Evolutionary conservation across 768 basidiomycete species (phyloP), one percentile per base, ranked within the genome.

Genomic region (Tylopilus sp.): DNA sequence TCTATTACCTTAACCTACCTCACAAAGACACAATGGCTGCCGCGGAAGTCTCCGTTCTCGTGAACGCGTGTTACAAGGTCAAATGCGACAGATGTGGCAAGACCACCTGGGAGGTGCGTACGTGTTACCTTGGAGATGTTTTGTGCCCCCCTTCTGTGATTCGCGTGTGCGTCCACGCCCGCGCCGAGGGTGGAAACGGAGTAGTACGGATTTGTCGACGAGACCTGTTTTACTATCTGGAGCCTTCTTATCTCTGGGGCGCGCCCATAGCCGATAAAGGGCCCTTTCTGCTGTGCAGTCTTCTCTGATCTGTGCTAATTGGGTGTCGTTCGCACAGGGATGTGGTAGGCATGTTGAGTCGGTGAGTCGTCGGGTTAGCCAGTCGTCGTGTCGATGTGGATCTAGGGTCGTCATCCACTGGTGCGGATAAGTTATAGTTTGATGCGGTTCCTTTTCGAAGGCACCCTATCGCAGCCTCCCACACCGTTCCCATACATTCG

Each of bases 31-130:
- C 50, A 8, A 72, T 72, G 69, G 57, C 58, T 45, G 44, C 46
- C 28, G 47, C 52, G 44, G 53, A 63, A 45, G 31, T 33, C 45
- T 44, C 64, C 59, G 59, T 69, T 58, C 82, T 77, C 50, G 76
- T 75, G 56, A 72, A 86, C 63, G 60, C 68, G 53, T 89, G 87
- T 73, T 78, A 69, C 65, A 58, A 69, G 55, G 82, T 84, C 53
- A 75, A 76, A 53, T 89, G 87, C 71, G 69, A 67, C 47, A 73
- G 68, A 53, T 89, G 87, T 67, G 77, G 77, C 45, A 89, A 88
- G 76, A 81, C 72, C 24, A 88, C 84, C 19, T 89, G 87, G 88
- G 74, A 65, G 74, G 87, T 87, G 65, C 63, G 78, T 69, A 50
- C 55, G 43, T 63, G 59, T 62, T 62, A 45, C 58, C 60, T 64